Percentiles rank a stretch among this genome's conserved stretches.
phyloP scores from a whole-genome alignment of 179 eudicot genomes.

The Beta macrorhiza region DNA sequence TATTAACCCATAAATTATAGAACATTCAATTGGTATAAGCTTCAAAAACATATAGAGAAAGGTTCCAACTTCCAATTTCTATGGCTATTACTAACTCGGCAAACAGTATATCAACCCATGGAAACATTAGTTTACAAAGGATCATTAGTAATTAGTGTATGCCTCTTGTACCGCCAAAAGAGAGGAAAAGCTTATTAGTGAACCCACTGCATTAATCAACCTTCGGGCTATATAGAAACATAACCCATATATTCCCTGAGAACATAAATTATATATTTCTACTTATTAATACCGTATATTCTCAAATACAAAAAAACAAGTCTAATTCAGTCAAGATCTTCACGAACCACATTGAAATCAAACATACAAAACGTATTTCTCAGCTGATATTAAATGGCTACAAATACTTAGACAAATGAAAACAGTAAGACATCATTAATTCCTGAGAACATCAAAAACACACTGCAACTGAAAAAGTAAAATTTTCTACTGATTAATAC shows the following conservation, averaged over 20 bases:
- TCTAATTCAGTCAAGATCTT: neutral
- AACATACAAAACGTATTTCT: no score
- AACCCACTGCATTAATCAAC: neutral
- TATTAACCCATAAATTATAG: neutral
- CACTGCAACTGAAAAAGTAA: neutral
- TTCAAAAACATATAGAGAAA: neutral
- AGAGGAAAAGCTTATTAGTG: neutral
- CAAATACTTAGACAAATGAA: no score
- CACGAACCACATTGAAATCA: no score
- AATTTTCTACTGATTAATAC: neutral
- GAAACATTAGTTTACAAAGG: no score
- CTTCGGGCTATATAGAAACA: neutral
- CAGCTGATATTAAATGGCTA: no score
- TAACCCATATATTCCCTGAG: neutral
- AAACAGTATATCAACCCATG: no score
- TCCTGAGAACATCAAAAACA: neutral
- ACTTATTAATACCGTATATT: neutral
- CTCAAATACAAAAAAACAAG: neutral
- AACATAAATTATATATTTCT: neutral
- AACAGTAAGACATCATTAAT: no score
- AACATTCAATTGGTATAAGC: neutral
- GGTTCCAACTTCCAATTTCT: no score
- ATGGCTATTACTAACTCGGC: no score
- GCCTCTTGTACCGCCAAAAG: no score
- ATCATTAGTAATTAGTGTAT: no score